Evolutionary conservation across 768 basidiomycete genomes (phyloP).

Genomic region (Terana coerulea): DNA sequence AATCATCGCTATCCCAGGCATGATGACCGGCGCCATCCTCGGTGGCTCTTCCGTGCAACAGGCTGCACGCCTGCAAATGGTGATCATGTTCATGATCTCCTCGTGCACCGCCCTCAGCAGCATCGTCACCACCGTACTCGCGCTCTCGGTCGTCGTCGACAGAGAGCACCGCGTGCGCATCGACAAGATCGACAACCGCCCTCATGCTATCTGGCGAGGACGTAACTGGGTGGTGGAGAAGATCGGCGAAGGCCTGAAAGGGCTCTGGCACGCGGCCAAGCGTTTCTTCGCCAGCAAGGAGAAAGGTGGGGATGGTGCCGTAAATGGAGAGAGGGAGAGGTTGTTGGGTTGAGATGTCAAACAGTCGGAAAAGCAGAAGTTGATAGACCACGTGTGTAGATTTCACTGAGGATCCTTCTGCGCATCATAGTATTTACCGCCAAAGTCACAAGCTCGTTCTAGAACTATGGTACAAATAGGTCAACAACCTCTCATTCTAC

Average conservation of each 20-base stretch:
- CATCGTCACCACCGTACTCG: constrained; percentile 57
- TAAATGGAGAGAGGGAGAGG: constrained; percentile 19
- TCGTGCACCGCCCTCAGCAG: constrained; percentile 71
- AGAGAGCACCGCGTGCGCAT: constrained; percentile 56
- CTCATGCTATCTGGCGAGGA: constrained; percentile 23
- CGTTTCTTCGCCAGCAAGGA: background rate
- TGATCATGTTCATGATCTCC: constrained; percentile 93
- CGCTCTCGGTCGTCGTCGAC: constrained; percentile 65
- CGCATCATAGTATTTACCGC: no score
- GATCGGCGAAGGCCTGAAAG: constrained; percentile 14
- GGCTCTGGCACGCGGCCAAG: background rate
- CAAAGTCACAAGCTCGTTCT: no score
- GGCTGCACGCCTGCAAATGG: constrained; percentile 85
- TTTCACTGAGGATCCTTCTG: no score
- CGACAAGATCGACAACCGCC: constrained; percentile 51
- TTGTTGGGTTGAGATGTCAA: constrained; percentile 22
- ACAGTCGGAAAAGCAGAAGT: no score
- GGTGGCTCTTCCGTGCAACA: constrained; percentile 83
- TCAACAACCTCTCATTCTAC: no score
- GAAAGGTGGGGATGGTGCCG: constrained; percentile 8
- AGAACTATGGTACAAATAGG: no score
- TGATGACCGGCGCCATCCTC: constrained; percentile 91
- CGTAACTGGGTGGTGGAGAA: constrained; percentile 27
- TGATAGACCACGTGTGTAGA: no score
- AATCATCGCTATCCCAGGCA: constrained; percentile 79